Evolutionary conservation across 2,329 filamentous ascomycete genomes (phyloP).

Genomic region (Myriosclerotinia duriaeana): DNA sequence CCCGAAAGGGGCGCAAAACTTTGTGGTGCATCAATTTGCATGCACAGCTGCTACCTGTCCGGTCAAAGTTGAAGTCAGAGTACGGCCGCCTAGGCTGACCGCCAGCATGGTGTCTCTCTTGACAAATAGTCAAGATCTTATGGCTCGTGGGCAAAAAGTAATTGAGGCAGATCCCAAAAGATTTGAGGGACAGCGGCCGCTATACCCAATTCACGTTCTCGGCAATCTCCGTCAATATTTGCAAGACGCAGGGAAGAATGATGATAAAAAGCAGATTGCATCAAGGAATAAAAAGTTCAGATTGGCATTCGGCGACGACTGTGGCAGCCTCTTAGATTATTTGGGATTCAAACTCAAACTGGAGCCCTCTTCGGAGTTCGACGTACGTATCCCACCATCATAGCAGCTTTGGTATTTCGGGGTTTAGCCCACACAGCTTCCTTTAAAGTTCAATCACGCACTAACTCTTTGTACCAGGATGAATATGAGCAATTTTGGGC

Average conservation of each 20-base stretch:
- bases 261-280: constrained; percentile 54
- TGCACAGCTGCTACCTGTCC: constrained; percentile 61
- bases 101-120: constrained; percentile 51
- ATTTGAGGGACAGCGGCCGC: constrained; percentile 49
- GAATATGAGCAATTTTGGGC: constrained; percentile 39
- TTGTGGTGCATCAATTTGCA: constrained; percentile 52
- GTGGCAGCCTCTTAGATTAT: constrained; percentile 55
- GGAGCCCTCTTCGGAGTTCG: constrained; percentile 38
- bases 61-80: constrained; percentile 51
- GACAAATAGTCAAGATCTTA: constrained; percentile 53
- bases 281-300: constrained; percentile 63
- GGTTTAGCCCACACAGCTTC: not conserved
- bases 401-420: constrained; percentile 1
- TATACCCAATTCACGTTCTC: constrained; percentile 55
- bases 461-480: constrained; percentile 30
- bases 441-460: not conserved
- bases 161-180: constrained; percentile 53
- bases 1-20: constrained; percentile 37
- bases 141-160: constrained; percentile 53
- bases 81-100: constrained; percentile 53
- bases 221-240: constrained; percentile 60
- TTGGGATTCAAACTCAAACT: constrained; percentile 53
- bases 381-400: constrained; percentile 41
- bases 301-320: constrained; percentile 62
- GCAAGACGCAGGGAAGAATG: constrained; percentile 47